Base-by-base conservation (phyloP, 2,329 filamentous ascomycete genomes). In the Chalara sp. region DNA sequence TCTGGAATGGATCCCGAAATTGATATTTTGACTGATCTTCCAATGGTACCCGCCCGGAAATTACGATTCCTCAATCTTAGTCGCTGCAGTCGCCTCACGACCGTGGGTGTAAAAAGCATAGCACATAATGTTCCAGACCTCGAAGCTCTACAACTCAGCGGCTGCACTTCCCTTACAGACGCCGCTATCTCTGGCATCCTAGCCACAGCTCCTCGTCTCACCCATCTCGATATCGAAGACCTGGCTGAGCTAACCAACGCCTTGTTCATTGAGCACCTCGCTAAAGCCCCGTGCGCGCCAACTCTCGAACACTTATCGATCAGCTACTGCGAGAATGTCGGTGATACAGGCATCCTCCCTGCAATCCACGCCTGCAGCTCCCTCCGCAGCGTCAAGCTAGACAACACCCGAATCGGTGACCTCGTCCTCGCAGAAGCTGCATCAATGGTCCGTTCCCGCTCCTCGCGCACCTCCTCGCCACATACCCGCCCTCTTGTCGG, bases 401-500 rank as follows among this genome's bases (percentile, higher is more conserved):
- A 99, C 71, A 97, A 97, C 67, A 97, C 92, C 0, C 83, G 87
- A 44, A 83, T 96, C 56, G 92, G 89, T 12, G 89, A 97, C 62
- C 78, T 96, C 1, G 84, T 88, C 5, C 80, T 97, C 7, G 80
- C 84, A 51, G 92, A 96, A 72, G 89, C 91, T 2, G 88, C 90
- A 6, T 74, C 80, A n/a, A 87, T 88, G 72, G 80, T 96, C 12
- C 81, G 84, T 50, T 74, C 75, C 48, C 86, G 89, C 41, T 79
- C 74, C 5, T 59, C 59, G 30, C 54, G 67, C 57, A 47, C 69
- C 60, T 48, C 61, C 52, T 49, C 59, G 43, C 12, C 52, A 6
- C 44, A 28, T 29, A 57, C 56, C 12, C 55, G 56, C 61, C 65
- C 54, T 57, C 64, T 47, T 8, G 51, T 63, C 30, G 87, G 87